Conservation (phyloP, 352 stramenopile genomes). For the Albugo candida region DNA sequence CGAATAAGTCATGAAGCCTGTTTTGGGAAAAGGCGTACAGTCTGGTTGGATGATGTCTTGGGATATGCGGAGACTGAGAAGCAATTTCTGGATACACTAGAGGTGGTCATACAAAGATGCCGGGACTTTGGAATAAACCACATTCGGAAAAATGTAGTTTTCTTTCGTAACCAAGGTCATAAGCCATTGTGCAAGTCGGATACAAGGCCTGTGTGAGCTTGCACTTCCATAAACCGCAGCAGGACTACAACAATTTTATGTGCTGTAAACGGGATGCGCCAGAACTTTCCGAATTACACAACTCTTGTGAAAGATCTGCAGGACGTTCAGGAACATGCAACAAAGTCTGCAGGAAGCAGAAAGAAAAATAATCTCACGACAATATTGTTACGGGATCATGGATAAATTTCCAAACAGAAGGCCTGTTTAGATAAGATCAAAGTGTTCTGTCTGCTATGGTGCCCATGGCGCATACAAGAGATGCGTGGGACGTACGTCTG, state of each 20-base stretch:
- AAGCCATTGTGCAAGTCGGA: conserved; percentile 6
- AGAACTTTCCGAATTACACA: conserved; percentile 4
- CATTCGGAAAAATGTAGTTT: conserved; percentile 16
- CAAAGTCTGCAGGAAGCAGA: too few relatives aligned
- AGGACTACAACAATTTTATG: conserved; percentile 9
- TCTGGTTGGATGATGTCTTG: conserved; percentile 14
- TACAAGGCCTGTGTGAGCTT: conserved; percentile 13
- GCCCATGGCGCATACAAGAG: conserved; percentile 2
- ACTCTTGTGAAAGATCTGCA: neutral
- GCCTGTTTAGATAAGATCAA: neutral
- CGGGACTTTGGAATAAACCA: conserved; percentile 11
- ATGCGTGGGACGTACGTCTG: neutral
- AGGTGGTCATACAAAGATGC: conserved; percentile 4
- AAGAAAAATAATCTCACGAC: too few relatives aligned
- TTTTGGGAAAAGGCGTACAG: conserved; percentile 8
- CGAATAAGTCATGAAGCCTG: neutral
- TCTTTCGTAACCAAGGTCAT: neutral
- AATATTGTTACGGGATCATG: neutral
- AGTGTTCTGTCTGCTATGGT: conserved; percentile 3
- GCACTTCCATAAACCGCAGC: conserved; percentile 3
- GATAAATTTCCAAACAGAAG: conserved; percentile 1
- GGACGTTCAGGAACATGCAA: neutral
- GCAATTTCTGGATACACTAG: conserved; percentile 6
- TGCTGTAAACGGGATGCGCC: conserved; percentile 9
- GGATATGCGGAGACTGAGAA: conserved; percentile 6